Evolutionary conservation across 768 basidiomycete species (phyloP).

Genomic region (Coprinopsis marcescibilis): DNA sequence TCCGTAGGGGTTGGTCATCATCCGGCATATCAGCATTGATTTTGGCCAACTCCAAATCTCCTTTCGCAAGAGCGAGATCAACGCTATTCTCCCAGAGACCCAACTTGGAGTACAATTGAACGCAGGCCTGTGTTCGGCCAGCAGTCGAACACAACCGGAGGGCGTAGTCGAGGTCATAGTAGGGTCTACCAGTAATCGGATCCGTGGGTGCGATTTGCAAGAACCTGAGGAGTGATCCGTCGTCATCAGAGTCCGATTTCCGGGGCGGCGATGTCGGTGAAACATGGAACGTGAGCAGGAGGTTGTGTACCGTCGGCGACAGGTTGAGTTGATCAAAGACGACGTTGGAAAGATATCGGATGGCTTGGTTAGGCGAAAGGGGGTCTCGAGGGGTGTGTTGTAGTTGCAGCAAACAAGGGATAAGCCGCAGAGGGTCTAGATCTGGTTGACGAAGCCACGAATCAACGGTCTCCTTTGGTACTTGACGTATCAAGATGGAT

Average conservation of each 20-base stretch:
- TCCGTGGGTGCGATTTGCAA: conserved; percentile 77
- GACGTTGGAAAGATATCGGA: conserved; percentile 82
- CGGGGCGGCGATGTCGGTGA: conserved; percentile 52
- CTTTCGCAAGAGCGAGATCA: conserved; percentile 89
- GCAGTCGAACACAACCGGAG: conserved; percentile 84
- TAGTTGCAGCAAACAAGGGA: conserved; percentile 82
- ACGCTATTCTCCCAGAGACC: conserved; percentile 95
- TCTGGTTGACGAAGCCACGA: conserved; percentile 82
- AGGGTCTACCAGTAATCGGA: conserved; percentile 78
- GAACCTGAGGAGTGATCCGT: conserved; percentile 76
- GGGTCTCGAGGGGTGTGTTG: conserved; percentile 72
- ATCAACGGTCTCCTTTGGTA: conserved; percentile 87
- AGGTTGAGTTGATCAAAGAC: conserved; percentile 78
- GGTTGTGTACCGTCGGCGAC: conserved; percentile 87
- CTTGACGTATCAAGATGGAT: conserved; percentile 78
- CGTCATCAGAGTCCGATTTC: conserved; percentile 30
- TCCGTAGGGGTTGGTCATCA: conserved; percentile 79
- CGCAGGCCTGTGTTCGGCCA: conserved; percentile 80
- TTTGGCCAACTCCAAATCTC: conserved; percentile 92
- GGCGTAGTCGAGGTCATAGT: conserved; percentile 97
- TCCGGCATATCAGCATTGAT: conserved; percentile 93
- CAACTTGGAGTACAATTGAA: conserved; percentile 97
- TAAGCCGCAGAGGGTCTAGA: conserved; percentile 77
- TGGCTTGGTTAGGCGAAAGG: conserved; percentile 75
- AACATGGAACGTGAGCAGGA: conserved; percentile 85